A percentile compares a stretch with the other conserved stretches of the same genome.
Evolutionary conservation across 1,284 basidiomycete species (phyloP).

Genomic region (Abortiporus biennis): DNA sequence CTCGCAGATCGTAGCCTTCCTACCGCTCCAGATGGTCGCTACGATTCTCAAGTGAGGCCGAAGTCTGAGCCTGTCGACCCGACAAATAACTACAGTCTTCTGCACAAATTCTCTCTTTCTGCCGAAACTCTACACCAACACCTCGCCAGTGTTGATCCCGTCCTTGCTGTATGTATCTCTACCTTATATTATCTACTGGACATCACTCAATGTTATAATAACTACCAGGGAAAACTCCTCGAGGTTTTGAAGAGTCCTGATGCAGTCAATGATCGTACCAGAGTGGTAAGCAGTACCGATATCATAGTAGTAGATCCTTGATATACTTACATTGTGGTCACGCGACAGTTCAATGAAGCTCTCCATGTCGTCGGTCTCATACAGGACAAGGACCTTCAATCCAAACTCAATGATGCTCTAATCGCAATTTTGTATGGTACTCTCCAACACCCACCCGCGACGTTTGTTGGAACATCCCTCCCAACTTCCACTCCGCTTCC

Average conservation of each 20-base stretch:
- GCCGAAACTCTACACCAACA: slow-evolving; percentile 12
- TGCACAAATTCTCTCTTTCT: slow-evolving; percentile 12
- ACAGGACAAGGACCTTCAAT: slow-evolving; percentile 36
- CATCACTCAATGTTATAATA: too few relatives aligned
- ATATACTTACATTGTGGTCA: background rate
- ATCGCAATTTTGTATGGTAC: background rate
- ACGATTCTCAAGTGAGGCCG: slow-evolving; percentile 18
- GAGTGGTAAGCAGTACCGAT: slow-evolving; percentile 30
- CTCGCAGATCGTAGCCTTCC: slow-evolving; percentile 17
- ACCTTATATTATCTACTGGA: background rate
- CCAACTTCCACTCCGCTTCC: background rate
- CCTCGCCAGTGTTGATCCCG: slow-evolving; percentile 13
- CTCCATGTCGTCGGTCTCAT: slow-evolving; percentile 35
- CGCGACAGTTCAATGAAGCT: too few relatives aligned
- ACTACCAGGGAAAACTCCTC: slow-evolving; percentile 36
- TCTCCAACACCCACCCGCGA: background rate
- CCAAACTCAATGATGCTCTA: slow-evolving; percentile 9
- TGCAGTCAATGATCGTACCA: slow-evolving; percentile 57
- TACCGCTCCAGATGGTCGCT: slow-evolving; percentile 19
- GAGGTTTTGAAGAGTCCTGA: slow-evolving; percentile 42
- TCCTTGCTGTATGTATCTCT: slow-evolving; percentile 7
- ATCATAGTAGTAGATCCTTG: background rate
- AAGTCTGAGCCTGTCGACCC: slow-evolving; percentile 12
- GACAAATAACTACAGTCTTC: slow-evolving; percentile 10
- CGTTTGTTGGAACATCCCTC: background rate